Percentiles rank a stretch among this genome's conserved stretches.
phyloP scores from a whole-genome alignment of 2,329 filamentous ascomycete genomes.

The Pseudofabraea citricarpa region DNA sequence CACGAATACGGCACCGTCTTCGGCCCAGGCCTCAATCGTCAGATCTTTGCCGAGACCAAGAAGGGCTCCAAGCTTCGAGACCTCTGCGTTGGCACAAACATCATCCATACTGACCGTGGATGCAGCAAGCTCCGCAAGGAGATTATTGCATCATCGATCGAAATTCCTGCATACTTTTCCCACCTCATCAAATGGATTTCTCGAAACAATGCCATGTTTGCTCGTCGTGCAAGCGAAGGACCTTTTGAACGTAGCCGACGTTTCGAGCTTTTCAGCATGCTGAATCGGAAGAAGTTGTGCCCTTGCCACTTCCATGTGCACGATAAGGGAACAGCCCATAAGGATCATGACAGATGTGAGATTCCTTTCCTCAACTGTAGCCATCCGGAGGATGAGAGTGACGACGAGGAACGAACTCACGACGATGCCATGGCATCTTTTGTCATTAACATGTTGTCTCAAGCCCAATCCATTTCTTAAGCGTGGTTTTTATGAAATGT shows the following conservation, averaged over 20 bases:
- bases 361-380: too few relatives aligned
- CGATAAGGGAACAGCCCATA: too few relatives aligned
- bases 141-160: conserved; percentile 7
- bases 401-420: too few relatives aligned
- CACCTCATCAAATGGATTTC: conserved; percentile 16
- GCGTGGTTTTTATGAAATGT: too few relatives aligned
- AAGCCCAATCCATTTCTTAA: too few relatives aligned
- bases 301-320: conserved; percentile 11
- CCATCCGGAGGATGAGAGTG: too few relatives aligned
- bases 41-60: conserved; percentile 10
- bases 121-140: conserved; percentile 10
- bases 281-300: conserved; percentile 7
- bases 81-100: conserved; percentile 11
- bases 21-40: conserved; percentile 5
- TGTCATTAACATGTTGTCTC: too few relatives aligned
- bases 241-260: conserved; percentile 3
- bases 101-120: conserved; percentile 14
- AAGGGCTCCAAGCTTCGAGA: conserved; percentile 12
- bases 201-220: conserved; percentile 11
- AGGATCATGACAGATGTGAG: too few relatives aligned
- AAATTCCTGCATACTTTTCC: conserved; percentile 6
- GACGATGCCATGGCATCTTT: too few relatives aligned
- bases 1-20: conserved; percentile 11
- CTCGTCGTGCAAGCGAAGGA: conserved; percentile 5
- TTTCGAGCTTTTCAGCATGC: conserved; percentile 7